A percentile compares a stretch with the other conserved stretches of the same genome.
Evolutionary conservation across 2,329 filamentous ascomycete genomes (phyloP).

Genomic region (Blastomyces silverae): DNA sequence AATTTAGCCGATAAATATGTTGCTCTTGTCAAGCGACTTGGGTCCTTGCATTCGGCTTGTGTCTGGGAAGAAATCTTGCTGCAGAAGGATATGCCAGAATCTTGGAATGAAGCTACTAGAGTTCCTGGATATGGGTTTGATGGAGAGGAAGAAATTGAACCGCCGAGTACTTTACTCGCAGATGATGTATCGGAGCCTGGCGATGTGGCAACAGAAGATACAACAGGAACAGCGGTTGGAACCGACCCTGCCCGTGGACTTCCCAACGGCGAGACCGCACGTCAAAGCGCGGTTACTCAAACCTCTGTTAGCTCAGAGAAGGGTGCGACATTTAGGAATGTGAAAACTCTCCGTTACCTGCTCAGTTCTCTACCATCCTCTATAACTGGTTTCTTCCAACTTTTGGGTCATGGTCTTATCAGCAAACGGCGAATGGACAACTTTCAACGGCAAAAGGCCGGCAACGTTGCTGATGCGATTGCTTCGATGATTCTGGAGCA

Average conservation of each 20-base stretch:
- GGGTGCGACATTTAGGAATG: conserved; percentile 61
- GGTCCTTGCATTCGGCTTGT: conserved; percentile 68
- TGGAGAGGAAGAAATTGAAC: conserved; percentile 39
- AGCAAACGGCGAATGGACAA: conserved; percentile 65
- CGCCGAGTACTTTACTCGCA: conserved; percentile 23
- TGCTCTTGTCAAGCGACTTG: conserved; percentile 65
- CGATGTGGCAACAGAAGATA: conserved; percentile 22
- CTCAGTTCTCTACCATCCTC: conserved; percentile 71
- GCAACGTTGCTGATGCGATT: conserved; percentile 59
- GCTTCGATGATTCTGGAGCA: conserved; percentile 64
- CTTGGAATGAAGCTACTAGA: conserved; percentile 46
- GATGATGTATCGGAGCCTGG: conserved; percentile 22
- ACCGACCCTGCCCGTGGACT: conserved; percentile 18
- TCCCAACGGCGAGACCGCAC: conserved; percentile 20
- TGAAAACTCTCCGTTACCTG: conserved; percentile 66
- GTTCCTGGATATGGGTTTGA: conserved; percentile 35
- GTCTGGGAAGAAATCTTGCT: conserved; percentile 79
- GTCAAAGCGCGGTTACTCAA: conserved; percentile 20
- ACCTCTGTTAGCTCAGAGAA: conserved; percentile 23
- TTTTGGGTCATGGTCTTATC: conserved; percentile 72
- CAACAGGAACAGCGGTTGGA: neutral
- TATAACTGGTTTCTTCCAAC: conserved; percentile 79
- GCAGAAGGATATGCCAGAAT: conserved; percentile 62
- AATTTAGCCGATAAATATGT: conserved; percentile 82
- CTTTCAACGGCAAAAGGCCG: conserved; percentile 55